Percentiles rank a stretch among this genome's conserved stretches.
Evolutionary conservation across 2,329 filamentous ascomycete genomes (phyloP).

Genomic region (Grosmannia penicillata): DNA sequence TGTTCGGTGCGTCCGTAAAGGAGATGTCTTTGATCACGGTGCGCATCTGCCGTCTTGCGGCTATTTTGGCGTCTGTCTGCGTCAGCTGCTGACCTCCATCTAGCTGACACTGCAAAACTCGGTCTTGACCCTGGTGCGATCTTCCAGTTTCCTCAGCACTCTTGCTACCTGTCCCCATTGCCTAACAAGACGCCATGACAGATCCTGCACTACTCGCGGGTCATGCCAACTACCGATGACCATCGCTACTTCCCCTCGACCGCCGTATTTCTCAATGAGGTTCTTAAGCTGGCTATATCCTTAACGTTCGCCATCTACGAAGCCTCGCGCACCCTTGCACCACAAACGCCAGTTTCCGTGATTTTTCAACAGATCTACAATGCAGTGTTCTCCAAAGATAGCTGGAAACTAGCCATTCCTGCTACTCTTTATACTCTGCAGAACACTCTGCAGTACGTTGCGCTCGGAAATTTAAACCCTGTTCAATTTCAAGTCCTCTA

Average conservation of each 20-base stretch:
- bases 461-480: slow-evolving; percentile 78
- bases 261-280: slow-evolving; percentile 83
- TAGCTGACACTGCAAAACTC: slow-evolving; percentile 73
- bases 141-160: not conserved
- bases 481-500: slow-evolving; percentile 89
- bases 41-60: too few species aligned
- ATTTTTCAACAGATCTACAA: slow-evolving; percentile 68
- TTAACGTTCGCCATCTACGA: slow-evolving; percentile 81
- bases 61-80: not conserved
- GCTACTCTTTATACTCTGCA: slow-evolving; percentile 81
- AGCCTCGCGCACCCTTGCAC: slow-evolving; percentile 60
- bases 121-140: slow-evolving; percentile 53
- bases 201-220: slow-evolving; percentile 75
- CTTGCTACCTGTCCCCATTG: not conserved
- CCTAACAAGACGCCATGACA: not conserved
- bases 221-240: slow-evolving; percentile 74
- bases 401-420: slow-evolving; percentile 88
- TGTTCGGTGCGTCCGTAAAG: slow-evolving; percentile 52
- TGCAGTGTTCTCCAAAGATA: slow-evolving; percentile 75
- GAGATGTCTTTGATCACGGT: slow-evolving; percentile 52
- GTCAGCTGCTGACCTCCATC: slow-evolving; percentile 7
- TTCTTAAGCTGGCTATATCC: slow-evolving; percentile 78
- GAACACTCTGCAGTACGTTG: slow-evolving; percentile 87
- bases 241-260: slow-evolving; percentile 90
- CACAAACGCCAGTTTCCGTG: slow-evolving; percentile 65